A percentile compares a stretch with the other conserved stretches of the same genome.
Evolutionary conservation across 495 filamentous ascomycete species (phyloP).

Genomic region (Aspergillus saccharolyticus): DNA sequence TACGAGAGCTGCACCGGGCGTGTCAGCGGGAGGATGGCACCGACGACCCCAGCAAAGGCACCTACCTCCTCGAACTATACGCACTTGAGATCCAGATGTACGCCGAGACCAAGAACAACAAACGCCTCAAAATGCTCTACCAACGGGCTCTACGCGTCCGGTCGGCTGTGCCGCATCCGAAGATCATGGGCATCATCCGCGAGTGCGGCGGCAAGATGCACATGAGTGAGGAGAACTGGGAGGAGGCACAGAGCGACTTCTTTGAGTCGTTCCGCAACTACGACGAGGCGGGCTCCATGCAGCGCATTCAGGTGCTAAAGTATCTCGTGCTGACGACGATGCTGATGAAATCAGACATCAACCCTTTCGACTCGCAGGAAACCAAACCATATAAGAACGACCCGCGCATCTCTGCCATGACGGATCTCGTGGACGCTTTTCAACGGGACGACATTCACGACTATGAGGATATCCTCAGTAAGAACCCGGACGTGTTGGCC

Average conservation of each 20-base stretch:
- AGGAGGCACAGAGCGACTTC: slow-evolving; percentile 93
- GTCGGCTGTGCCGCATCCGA: slow-evolving; percentile 94
- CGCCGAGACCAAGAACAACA: slow-evolving; percentile 93
- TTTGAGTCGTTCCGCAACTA: slow-evolving; percentile 99
- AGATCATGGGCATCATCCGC: slow-evolving; percentile 98
- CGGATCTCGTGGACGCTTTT: slow-evolving; percentile 91
- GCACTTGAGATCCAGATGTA: slow-evolving; percentile 99
- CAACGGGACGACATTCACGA: slow-evolving; percentile 90
- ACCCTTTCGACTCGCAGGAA: slow-evolving; percentile 97
- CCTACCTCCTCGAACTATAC: slow-evolving; percentile 92
- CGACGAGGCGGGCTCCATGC: slow-evolving; percentile 93
- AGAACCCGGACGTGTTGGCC: slow-evolving; percentile 80
- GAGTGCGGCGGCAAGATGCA: slow-evolving; percentile 99
- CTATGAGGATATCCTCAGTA: slow-evolving; percentile 82
- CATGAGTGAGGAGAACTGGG: slow-evolving; percentile 99
- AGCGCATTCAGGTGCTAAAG: slow-evolving; percentile 95
- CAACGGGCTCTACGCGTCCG: slow-evolving; percentile 83
- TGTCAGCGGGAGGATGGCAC: slow-evolving; percentile 85
- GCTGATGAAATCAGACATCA: slow-evolving; percentile 99
- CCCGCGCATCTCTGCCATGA: slow-evolving; percentile 93
- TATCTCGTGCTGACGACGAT: slow-evolving; percentile 95
- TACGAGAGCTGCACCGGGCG: slow-evolving; percentile 81
- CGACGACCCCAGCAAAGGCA: slow-evolving; percentile 94
- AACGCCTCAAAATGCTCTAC: slow-evolving; percentile 89
- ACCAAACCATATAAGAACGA: slow-evolving; percentile 99